Evolutionary conservation across 805 yeast genomes (phyloP).

Genomic region (Kluyveromyces dobzhanskii): DNA sequence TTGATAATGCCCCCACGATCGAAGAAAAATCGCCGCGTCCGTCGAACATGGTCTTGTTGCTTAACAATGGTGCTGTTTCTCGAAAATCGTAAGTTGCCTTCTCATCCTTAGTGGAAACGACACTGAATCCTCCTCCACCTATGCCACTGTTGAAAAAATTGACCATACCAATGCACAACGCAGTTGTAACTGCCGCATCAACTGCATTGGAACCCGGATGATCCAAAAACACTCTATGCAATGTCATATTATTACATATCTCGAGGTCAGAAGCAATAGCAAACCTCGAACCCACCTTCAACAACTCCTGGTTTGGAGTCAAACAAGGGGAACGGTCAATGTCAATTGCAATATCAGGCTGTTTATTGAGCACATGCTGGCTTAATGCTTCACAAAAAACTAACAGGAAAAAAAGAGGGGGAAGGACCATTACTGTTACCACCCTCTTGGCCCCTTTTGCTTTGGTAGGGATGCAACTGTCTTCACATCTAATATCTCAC

Average conservation of each 20-base stretch:
- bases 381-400: background rate
- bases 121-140: constrained; percentile 86
- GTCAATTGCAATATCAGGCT: constrained; percentile 33
- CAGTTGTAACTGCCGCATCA: constrained; percentile 85
- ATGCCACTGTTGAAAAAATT: constrained; percentile 82
- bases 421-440: background rate
- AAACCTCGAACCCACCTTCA: constrained; percentile 21
- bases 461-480: no score
- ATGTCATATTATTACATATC: constrained; percentile 24
- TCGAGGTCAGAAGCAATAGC: constrained; percentile 34
- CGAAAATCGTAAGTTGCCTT: constrained; percentile 73
- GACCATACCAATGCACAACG: constrained; percentile 78
- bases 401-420: background rate
- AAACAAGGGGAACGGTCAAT: constrained; percentile 31
- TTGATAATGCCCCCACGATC: constrained; percentile 77
- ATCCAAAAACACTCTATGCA: constrained; percentile 20
- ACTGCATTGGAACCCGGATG: constrained; percentile 67
- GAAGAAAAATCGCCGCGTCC: constrained; percentile 38
- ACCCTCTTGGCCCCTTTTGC: no score
- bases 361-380: constrained; percentile 4
- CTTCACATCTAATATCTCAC: no score
- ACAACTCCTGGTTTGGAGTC: constrained; percentile 24
- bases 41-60: constrained; percentile 59
- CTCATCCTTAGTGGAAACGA: constrained; percentile 34
- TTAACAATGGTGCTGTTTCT: constrained; percentile 69